Evolutionary conservation across 805 yeast genomes (phyloP), one percentile per base, ranked within the genome.

Genomic region (Ogataea ramenticola): DNA sequence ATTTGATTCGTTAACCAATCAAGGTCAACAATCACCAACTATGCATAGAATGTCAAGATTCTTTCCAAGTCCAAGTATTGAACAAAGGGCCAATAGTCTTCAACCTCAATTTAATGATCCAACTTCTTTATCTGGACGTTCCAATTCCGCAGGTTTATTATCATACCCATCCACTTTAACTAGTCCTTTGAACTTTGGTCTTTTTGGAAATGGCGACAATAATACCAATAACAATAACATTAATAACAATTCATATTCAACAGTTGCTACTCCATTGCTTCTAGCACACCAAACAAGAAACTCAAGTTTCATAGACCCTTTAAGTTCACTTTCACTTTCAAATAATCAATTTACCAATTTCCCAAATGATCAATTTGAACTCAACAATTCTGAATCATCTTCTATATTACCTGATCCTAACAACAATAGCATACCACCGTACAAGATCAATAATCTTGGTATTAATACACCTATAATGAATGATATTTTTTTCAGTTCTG

Each of bases 1-100:
- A 17, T 36, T 36, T 22, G 34, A 39, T 19, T 27, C 19, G 5
- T 11, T 24, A 29, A 24, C 32, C 22, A 24, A 14, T 26, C 27
- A 17, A 27, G 42, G 37, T 16, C 42, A 30, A 17, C 35, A 54
- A 22, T 56, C 60, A 4, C 56, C 61, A 10, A 47, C 46, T 7
- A 45, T 49, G 31, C 52, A 50, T 32, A 46, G 64, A 19, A 57
- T 58, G 53, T 59, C 67, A 4, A 47, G 68, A 22, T 64, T 64
- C 41, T 64, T 64, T 42, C 69, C 69, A 3, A 60, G 64, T 30
- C 67, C 67, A 3, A 41, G 50, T 4, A 32, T 48, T 8, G 63
- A 57, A 20, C 57, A 53, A 19, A 47, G 49, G 11, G 43, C 22
- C 3, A 32, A 27, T 24, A 33, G 26, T 19, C n/a, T n/a, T n/a